Conservation (phyloP, 2,329 filamentous ascomycete species). For the Fusarium chuoi region DNA sequence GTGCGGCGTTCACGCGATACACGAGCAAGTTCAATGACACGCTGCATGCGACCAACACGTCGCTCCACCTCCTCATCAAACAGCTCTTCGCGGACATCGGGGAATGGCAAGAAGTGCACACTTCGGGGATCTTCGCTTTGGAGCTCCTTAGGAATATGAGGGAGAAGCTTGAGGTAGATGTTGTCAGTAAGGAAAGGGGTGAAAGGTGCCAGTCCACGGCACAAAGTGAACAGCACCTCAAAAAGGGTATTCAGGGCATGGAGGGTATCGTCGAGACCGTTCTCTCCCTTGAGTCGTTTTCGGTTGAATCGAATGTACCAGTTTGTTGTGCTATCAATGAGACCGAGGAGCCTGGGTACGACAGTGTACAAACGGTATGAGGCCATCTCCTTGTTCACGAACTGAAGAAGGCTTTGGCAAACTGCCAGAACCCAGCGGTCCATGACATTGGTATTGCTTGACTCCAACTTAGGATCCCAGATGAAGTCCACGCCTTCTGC, state of each 20-base stretch:
- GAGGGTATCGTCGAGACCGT: slow-evolving; percentile 84
- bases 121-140: slow-evolving; percentile 79
- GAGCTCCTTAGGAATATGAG: slow-evolving; percentile 80
- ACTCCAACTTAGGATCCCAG: slow-evolving; percentile 80
- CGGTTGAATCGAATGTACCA: slow-evolving; percentile 98
- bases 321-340: slow-evolving; percentile 97
- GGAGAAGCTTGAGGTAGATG: slow-evolving; percentile 86
- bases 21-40: slow-evolving; percentile 90
- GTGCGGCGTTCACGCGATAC: slow-evolving; percentile 86
- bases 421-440: slow-evolving; percentile 95
- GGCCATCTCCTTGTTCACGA: slow-evolving; percentile 91
- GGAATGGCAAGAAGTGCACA: slow-evolving; percentile 93
- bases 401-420: slow-evolving; percentile 89
- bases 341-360: slow-evolving; percentile 80
- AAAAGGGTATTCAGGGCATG: slow-evolving; percentile 95
- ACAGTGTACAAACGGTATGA: slow-evolving; percentile 89
- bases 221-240: slow-evolving; percentile 90
- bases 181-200: slow-evolving; percentile 95
- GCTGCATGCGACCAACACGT: slow-evolving; percentile 90
- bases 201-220: slow-evolving; percentile 90
- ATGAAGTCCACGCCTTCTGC: slow-evolving; percentile 78
- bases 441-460: slow-evolving; percentile 89
- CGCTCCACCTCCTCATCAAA: slow-evolving; percentile 90
- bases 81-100: slow-evolving; percentile 86
- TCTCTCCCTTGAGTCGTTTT: slow-evolving; percentile 88